Evolutionary conservation across 441 rosid genomes (phyloP).

Genomic region (Pelargonium citronellum): DNA sequence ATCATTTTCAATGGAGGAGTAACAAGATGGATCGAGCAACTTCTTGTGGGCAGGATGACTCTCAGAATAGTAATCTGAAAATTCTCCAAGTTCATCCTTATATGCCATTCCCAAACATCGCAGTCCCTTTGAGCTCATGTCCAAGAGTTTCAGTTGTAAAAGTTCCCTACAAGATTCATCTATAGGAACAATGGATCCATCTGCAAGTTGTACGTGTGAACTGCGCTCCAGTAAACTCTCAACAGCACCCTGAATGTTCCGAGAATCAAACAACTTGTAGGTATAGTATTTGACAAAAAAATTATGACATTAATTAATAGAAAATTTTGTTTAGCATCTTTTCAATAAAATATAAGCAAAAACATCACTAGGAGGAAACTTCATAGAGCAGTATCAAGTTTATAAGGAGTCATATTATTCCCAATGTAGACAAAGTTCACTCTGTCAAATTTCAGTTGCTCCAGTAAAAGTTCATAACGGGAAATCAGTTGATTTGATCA

Average conservation of each 20-base stretch:
- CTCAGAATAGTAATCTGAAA: conserved; percentile 39
- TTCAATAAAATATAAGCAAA: too few relatives aligned
- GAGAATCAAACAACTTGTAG: background rate
- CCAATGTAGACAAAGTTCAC: too few relatives aligned
- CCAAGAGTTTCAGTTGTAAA: conserved; percentile 26
- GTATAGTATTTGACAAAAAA: background rate
- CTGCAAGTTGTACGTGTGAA: conserved; percentile 38
- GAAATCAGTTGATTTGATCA: too few relatives aligned
- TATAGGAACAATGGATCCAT: conserved; percentile 40
- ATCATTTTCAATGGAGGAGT: conserved; percentile 73
- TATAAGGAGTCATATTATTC: conserved; percentile 17
- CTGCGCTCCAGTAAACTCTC: conserved; percentile 45
- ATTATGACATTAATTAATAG: too few relatives aligned
- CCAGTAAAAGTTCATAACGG: too few relatives aligned
- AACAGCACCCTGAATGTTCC: conserved; percentile 42
- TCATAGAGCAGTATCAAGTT: conserved; percentile 32
- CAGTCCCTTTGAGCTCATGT: conserved; percentile 35
- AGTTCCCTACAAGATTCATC: conserved; percentile 29
- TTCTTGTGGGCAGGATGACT: conserved; percentile 76
- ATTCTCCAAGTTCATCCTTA: conserved; percentile 38
- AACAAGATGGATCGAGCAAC: conserved; percentile 66
- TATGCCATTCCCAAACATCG: conserved; percentile 48
- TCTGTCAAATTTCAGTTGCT: too few relatives aligned
- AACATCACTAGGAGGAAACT: conserved; percentile 32
- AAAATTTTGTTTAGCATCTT: background rate